Conservation (phyloP, 1,284 basidiomycete species). For the Inonotus obliquus region DNA sequence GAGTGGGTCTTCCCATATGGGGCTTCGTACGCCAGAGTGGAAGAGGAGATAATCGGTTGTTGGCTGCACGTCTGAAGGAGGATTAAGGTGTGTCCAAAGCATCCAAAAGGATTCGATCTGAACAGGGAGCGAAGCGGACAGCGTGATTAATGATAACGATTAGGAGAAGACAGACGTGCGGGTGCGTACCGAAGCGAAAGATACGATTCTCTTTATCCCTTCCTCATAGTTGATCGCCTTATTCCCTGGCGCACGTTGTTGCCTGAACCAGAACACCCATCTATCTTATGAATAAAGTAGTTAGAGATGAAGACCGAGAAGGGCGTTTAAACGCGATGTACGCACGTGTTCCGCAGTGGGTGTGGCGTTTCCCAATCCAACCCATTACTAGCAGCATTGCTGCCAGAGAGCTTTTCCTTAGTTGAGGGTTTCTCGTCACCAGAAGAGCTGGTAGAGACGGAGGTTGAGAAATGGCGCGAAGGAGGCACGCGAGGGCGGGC, state of each 20-base stretch:
- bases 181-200: slow-evolving; percentile 64
- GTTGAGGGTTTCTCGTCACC: slow-evolving; percentile 40
- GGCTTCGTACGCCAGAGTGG: slow-evolving; percentile 73
- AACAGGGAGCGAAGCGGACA: slow-evolving; percentile 11
- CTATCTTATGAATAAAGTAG: slow-evolving; percentile 33
- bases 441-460: slow-evolving; percentile 37
- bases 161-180: neutral
- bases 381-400: slow-evolving; percentile 34
- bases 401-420: slow-evolving; percentile 38
- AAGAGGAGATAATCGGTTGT: slow-evolving; percentile 86
- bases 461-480: slow-evolving; percentile 74
- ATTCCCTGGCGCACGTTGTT: slow-evolving; percentile 75
- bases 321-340: slow-evolving; percentile 30
- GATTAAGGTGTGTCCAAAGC: slow-evolving; percentile 72
- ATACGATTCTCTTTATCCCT: slow-evolving; percentile 79
- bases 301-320: slow-evolving; percentile 16
- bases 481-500: slow-evolving; percentile 44
- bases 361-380: slow-evolving; percentile 39
- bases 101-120: slow-evolving; percentile 82
- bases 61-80: slow-evolving; percentile 66
- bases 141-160: neutral
- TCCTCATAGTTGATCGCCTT: slow-evolving; percentile 81
- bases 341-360: slow-evolving; percentile 81
- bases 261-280: slow-evolving; percentile 85
- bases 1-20: slow-evolving; percentile 88